Evolutionary conservation across 2,329 filamentous ascomycete species (phyloP), one percentile per base, ranked within the genome.

Genomic region (Diplodia sapinea): DNA sequence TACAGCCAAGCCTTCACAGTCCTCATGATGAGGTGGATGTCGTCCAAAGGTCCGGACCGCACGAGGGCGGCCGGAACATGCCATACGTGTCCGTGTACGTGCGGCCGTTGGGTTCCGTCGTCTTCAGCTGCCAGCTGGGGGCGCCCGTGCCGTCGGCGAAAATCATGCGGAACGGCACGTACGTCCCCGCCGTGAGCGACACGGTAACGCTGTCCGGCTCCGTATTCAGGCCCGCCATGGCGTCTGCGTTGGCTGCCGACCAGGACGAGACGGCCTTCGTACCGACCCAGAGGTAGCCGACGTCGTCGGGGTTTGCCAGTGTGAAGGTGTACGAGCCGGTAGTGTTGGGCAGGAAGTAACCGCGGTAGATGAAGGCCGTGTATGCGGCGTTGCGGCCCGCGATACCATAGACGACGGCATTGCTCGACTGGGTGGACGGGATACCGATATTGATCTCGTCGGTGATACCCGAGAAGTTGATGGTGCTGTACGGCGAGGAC

Each of bases 331-430:
- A 62, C 7, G 26, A 17, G 15, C 57, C 57, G 1, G 52, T 55
- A 1, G 11, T 5, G 17, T 36, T 55, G 52, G 52, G 26, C 26
- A n/a, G 7, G 31, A 55, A 55, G 31, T 50, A 50, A 7, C 57
- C 57, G 15, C 43, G 57, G 57, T 49, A 62, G 8, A 62, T 50
- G 11, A 23, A 12, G 15, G 57, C 57, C 9, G 57, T 33, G 13
- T 62, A 29, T 4, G 29, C 17, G 40, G 50, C 12, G 13, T 15
- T 9, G 9, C 31, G 40, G 1, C 3, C 8, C 7, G 26, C 9
- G 13, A 17, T 13, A 15, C 31, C 31, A 17, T 62, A 61, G 2
- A 61, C 38, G 13, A 7, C 3, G 11, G 38, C 38, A 12, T 17
- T n/a, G 7, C 15, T 15, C 5, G 56, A 40, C 8, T 50, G 17